Base-by-base conservation (phyloP, 805 yeast species). In the Wickerhamomyces canadensis region DNA sequence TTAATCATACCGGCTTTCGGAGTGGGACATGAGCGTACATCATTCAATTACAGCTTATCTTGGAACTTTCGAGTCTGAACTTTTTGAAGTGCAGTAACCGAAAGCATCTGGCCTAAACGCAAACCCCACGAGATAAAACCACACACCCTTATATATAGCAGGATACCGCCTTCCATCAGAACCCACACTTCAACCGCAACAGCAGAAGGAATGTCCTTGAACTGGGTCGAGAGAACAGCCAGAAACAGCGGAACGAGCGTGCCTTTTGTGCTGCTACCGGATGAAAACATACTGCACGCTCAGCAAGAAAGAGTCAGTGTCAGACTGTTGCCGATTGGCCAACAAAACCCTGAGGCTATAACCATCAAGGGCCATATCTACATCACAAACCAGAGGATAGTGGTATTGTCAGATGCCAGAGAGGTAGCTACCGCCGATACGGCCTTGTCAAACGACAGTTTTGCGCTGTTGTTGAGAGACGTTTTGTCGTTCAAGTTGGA, bases 351-450 rank as follows among this genome's bases (percentile, higher is more conserved):
- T 6, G 55, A 54, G 28, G 40, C 47, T 4, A 42, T 48, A 4
- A 36, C 31, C 13, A 19, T 51, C 2, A 48, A 46, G 21, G 78
- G 78, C 1, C 55, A 50, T 33, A 31, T 68, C 1, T 70, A 59
- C 43, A 46, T 73, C 18, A 71, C 77, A 0, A 65, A 61, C 21
- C 58, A 59, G 31, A 41, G 78, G 32, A 29, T 74, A 0, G 62
- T 72, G 8, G 61, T 58, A 34, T 49, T 72, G 4, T 57, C 41
- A 2, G 43, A 41, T 12, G 14, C 26, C 6, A 23, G 28, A 4
- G 19, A 21, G 2, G n/a, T n/a, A n/a, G n/a, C n/a, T n/a, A n/a
- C n/a, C n/a, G n/a, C n/a, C n/a, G n/a, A n/a, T n/a, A n/a, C n/a
- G n/a, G n/a, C n/a, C n/a, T n/a, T n/a, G n/a, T 25, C 32, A 4